phyloP scores from a whole-genome alignment of 164 flowering plant species.

The Hamamelis virginiana region DNA sequence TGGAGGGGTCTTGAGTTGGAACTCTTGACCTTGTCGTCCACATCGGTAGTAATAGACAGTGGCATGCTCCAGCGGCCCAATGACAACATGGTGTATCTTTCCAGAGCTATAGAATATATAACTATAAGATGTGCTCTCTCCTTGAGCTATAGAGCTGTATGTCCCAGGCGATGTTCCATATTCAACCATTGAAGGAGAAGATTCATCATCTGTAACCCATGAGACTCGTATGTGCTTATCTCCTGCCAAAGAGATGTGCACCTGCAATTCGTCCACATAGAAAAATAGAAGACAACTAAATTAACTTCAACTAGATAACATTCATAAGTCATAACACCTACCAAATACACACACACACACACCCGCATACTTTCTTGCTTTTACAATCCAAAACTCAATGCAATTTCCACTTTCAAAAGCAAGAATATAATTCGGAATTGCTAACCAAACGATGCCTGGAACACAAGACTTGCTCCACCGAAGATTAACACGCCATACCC shows the following conservation, averaged over 20 bases:
- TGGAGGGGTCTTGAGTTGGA: slow-evolving; percentile 87
- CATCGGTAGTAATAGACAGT: slow-evolving; percentile 75
- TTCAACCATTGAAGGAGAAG: slow-evolving; percentile 69
- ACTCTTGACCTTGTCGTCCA: slow-evolving; percentile 82
- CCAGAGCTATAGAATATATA: slow-evolving; percentile 81
- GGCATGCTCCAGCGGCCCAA: slow-evolving; percentile 75
- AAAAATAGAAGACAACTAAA: too few species aligned
- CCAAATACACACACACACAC: too few species aligned
- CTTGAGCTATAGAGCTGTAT: slow-evolving; percentile 46
- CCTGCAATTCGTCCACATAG: slow-evolving; percentile 40
- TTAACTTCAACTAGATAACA: too few species aligned
- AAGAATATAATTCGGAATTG: too few species aligned
- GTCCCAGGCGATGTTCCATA: slow-evolving; percentile 70
- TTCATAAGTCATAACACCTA: too few species aligned
- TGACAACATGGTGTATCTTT: slow-evolving; percentile 85
- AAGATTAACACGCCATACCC: too few species aligned
- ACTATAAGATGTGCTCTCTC: slow-evolving; percentile 75
- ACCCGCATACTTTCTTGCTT: too few species aligned
- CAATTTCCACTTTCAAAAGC: too few species aligned
- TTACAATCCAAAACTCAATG: too few species aligned
- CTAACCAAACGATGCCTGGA: too few species aligned
- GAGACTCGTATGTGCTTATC: slow-evolving; percentile 72
- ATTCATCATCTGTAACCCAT: slow-evolving; percentile 65
- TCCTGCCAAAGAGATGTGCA: slow-evolving; percentile 89
- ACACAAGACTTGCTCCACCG: too few species aligned